These are phyloP conservation scores for Tylopilus plumbeoviolaceoides DNA, from an alignment of 768 basidiomycete genomes.

Conservation along the genomic window DNA sequence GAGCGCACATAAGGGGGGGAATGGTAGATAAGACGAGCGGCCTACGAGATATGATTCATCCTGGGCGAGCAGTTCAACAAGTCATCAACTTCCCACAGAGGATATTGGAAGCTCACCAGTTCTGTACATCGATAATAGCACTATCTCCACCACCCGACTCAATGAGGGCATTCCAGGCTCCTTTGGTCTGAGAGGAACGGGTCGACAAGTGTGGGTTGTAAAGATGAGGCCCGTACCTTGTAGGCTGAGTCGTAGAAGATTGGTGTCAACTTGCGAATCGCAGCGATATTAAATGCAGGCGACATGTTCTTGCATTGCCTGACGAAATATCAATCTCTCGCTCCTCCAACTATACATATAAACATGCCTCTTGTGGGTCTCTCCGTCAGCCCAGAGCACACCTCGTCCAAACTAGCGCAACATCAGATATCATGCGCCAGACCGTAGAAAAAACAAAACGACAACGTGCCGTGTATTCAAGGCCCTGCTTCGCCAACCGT, in stretches of 20 bases:
- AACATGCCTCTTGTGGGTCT: conserved; percentile 39
- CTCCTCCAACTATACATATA: conserved; percentile 16
- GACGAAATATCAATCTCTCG: conserved; percentile 24
- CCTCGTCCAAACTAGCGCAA: conserved; percentile 25
- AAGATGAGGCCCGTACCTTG: conserved; percentile 29
- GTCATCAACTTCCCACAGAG: background rate
- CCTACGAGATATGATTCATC: conserved; percentile 37
- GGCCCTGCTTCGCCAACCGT: conserved; percentile 27
- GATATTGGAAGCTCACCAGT: conserved; percentile 31
- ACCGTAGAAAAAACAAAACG: conserved; percentile 10
- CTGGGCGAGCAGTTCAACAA: background rate
- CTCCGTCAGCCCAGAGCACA: conserved; percentile 32
- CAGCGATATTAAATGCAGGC: conserved; percentile 40
- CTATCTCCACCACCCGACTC: conserved; percentile 18
- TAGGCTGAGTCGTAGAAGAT: conserved; percentile 41
- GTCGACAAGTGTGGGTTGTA: background rate
- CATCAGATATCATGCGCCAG: too few relatives aligned
- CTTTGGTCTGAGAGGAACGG: conserved; percentile 22
- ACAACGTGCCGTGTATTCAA: conserved; percentile 20
- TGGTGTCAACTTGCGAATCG: conserved; percentile 33
- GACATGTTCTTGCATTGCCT: conserved; percentile 37
- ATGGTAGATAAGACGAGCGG: background rate
- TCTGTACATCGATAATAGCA: conserved; percentile 44
- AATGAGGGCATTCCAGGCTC: conserved; percentile 29
- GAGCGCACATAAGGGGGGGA: background rate